phyloP scores from a whole-genome alignment of 2,329 filamentous ascomycete species.

The Penicillium sp. region DNA sequence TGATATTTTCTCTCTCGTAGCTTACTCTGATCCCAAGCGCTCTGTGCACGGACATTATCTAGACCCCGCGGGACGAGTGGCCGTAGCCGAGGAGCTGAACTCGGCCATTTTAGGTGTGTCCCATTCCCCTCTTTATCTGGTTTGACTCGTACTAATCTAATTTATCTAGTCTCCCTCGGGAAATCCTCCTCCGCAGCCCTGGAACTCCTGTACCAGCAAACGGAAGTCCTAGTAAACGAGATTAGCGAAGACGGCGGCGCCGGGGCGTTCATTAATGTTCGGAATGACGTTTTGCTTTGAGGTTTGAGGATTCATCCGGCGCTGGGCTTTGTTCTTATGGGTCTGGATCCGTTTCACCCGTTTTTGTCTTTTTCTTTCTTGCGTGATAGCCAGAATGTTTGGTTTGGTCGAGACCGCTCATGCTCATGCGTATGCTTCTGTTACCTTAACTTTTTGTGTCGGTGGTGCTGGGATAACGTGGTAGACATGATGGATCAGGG shows the following conservation, averaged over 20 bases:
- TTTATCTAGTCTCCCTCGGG: slow-evolving; percentile 71
- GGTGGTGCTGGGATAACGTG: not conserved
- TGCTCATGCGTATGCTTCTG: not conserved
- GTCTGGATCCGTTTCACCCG: not conserved
- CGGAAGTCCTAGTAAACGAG: slow-evolving; percentile 79
- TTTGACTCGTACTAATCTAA: slow-evolving; percentile 7
- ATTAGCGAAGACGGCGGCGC: slow-evolving; percentile 75
- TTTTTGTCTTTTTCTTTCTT: not conserved
- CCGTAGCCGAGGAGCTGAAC: slow-evolving; percentile 90
- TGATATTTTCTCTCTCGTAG: slow-evolving; percentile 84
- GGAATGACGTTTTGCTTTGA: slow-evolving; percentile 48
- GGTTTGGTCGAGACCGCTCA: not conserved
- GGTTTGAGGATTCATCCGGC: slow-evolving; percentile 12
- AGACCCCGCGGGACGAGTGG: slow-evolving; percentile 69
- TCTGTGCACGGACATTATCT: slow-evolving; percentile 76
- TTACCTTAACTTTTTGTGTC: not conserved
- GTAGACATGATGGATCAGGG: not conserved
- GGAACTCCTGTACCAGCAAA: slow-evolving; percentile 83
- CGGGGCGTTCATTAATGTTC: slow-evolving; percentile 76
- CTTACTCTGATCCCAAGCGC: slow-evolving; percentile 76
- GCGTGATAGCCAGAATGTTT: slow-evolving; percentile 11
- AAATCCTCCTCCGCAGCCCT: slow-evolving; percentile 84
- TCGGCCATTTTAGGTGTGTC: slow-evolving; percentile 80
- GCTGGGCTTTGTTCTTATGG: slow-evolving; percentile 1
- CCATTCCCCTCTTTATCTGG: not conserved